Evolutionary conservation across 495 filamentous ascomycete genomes (phyloP), one percentile per base, ranked within the genome.

Genomic region (Cryomyces antarcticus): DNA sequence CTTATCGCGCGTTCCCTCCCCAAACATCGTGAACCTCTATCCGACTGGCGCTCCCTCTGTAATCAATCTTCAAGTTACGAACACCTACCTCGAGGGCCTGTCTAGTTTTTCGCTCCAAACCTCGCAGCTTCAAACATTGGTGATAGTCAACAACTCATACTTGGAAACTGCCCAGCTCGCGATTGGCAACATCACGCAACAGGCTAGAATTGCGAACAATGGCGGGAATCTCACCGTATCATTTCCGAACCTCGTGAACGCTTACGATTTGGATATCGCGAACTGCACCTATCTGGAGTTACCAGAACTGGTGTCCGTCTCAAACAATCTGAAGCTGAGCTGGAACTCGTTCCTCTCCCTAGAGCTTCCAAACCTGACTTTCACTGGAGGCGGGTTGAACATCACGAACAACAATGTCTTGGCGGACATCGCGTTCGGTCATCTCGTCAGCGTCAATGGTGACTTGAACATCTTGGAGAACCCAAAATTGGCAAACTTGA

Each of bases 381-480:
- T 57, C 30, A 24, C 17, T 2, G 80, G 77, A 52, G 79, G 82
- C 47, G 47, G 51, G 10, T 61, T 93, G 41, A 71, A 80, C 38
- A 80, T 96, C 62, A 75, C 80, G 53, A 73, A 71, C 66, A 95
- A 95, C 72, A 52, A 56, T 38, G 54, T 70, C 35, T 64, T 99
- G 43, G 66, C 63, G 54, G 93, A 92, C 68, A 70, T 95, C 62
- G 71, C 75, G 39, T 65, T 93, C 53, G 72, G 77, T 39, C 28
- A 48, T 29, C 66, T 99, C 41, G 73, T 63, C 48, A 68, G 56
- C 17, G 68, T 95, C 53, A 73, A 71, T 47, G 86, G 80, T 65
- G 82, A 76, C 53, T 73, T 89, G 61, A 69, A 77, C 46, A 73
- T 96, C 54, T 75, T 77, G 57, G 92, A 92, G 69, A 94, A 95